Evolutionary conservation across 768 basidiomycete genomes (phyloP).

Genomic region (Collybiopsis luxurians): DNA sequence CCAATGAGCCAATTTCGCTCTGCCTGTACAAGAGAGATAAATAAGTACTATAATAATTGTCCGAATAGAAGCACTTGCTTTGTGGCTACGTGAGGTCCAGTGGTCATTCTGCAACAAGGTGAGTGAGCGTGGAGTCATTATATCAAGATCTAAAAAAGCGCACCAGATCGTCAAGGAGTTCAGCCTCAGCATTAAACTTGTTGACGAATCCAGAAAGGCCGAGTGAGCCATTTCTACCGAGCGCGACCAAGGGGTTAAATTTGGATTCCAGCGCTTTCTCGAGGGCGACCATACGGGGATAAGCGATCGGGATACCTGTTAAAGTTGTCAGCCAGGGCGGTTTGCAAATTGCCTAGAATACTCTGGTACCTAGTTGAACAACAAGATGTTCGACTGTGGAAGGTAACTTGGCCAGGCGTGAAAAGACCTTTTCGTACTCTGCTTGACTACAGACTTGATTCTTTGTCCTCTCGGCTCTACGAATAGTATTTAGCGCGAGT

Average conservation of each 20-base stretch:
- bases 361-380: slow-evolving; percentile 64
- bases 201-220: slow-evolving; percentile 81
- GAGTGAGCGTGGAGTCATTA: not conserved
- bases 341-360: not conserved
- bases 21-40: slow-evolving; percentile 42
- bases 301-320: slow-evolving; percentile 82
- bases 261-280: slow-evolving; percentile 77
- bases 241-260: slow-evolving; percentile 77
- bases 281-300: slow-evolving; percentile 91
- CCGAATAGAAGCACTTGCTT: slow-evolving; percentile 39
- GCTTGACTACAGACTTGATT: slow-evolving; percentile 72
- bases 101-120: slow-evolving; percentile 68
- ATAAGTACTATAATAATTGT: no score
- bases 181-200: slow-evolving; percentile 90
- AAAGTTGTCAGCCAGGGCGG: not conserved
- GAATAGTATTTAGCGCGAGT: slow-evolving; percentile 9
- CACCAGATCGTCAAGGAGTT: slow-evolving; percentile 90
- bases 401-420: slow-evolving; percentile 59
- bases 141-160: slow-evolving; percentile 13
- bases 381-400: slow-evolving; percentile 75
- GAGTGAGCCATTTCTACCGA: slow-evolving; percentile 65
- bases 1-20: slow-evolving; percentile 90
- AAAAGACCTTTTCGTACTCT: slow-evolving; percentile 76
- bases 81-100: slow-evolving; percentile 83
- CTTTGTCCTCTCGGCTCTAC: slow-evolving; percentile 81